Percentiles rank a stretch among this genome's conserved stretches.
Evolutionary conservation across 495 filamentous ascomycete species (phyloP).

Genomic region (Talaromyces trachyspermus): DNA sequence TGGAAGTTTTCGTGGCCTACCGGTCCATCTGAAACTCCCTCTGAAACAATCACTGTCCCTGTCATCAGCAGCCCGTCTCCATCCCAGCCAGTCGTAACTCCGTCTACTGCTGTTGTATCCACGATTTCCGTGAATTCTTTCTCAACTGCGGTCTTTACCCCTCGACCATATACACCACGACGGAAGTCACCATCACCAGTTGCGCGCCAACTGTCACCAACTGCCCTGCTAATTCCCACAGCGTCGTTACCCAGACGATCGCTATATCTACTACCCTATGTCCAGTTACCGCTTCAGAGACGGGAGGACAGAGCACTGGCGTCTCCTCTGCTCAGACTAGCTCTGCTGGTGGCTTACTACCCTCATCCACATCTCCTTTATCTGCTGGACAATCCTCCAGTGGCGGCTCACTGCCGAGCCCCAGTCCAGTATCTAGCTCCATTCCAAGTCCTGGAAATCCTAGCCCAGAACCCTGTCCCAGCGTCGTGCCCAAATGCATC

Average conservation of each 20-base stretch:
- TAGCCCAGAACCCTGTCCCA: conserved; percentile 47
- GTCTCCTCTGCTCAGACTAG: conserved; percentile 8
- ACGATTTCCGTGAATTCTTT: conserved; percentile 10
- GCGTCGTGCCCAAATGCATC: conserved; percentile 76
- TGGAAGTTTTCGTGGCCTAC: background rate
- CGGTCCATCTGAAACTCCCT: background rate
- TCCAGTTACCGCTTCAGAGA: conserved; percentile 39
- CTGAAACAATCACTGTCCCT: background rate
- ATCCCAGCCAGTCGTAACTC: conserved; percentile 5
- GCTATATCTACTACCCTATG: conserved; percentile 54
- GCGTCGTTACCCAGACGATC: conserved; percentile 47
- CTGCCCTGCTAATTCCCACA: conserved; percentile 48
- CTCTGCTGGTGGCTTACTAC: conserved; percentile 8
- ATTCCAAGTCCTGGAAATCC: conserved; percentile 14
- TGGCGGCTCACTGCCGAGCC: conserved; percentile 2
- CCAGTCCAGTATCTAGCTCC: conserved; percentile 1
- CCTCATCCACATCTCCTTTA: conserved; percentile 1
- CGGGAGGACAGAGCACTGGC: conserved; percentile 11
- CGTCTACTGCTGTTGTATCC: conserved; percentile 15
- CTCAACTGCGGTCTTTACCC: conserved; percentile 28
- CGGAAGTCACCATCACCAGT: conserved; percentile 48
- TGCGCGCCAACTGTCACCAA: conserved; percentile 51
- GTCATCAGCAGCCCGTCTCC: background rate
- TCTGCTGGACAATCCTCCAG: background rate
- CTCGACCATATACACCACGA: conserved; percentile 54